phyloP scores from a whole-genome alignment of 2,329 filamentous ascomycete genomes.

The Emmonsiellopsis sp. region DNA sequence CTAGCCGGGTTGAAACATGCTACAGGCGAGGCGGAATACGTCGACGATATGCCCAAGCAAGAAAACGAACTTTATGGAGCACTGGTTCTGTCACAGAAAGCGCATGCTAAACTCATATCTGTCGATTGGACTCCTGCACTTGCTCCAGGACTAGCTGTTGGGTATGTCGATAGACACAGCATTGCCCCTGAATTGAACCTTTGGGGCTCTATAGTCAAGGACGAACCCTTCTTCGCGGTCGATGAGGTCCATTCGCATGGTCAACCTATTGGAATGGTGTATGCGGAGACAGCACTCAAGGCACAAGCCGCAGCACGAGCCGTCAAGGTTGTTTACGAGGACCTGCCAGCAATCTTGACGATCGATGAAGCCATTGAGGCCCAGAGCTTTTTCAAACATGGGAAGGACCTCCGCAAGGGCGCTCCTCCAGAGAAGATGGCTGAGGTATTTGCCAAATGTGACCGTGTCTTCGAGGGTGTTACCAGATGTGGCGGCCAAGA shows the following conservation, averaged over 20 bases:
- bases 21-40: constrained; percentile 80
- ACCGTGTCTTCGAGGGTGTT: constrained; percentile 67
- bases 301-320: constrained; percentile 65
- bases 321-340: constrained; percentile 75
- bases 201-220: constrained; percentile 66
- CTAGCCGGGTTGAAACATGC: constrained; percentile 78
- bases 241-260: constrained; percentile 71
- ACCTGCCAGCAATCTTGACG: constrained; percentile 69
- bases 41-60: constrained; percentile 72
- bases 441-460: constrained; percentile 59
- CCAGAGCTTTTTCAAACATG: constrained; percentile 70
- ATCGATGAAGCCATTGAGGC: constrained; percentile 82
- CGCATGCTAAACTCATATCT: constrained; percentile 68
- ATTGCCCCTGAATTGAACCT: constrained; percentile 66
- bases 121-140: constrained; percentile 63
- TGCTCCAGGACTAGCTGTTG: constrained; percentile 66
- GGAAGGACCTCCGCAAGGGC: constrained; percentile 67
- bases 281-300: constrained; percentile 62
- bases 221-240: constrained; percentile 77
- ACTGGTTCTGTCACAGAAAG: constrained; percentile 68
- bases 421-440: constrained; percentile 42
- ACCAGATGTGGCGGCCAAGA: constrained; percentile 78
- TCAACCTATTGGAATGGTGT: constrained; percentile 72
- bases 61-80: constrained; percentile 74
- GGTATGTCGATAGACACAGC: constrained; percentile 66